Percentiles rank a stretch among this genome's conserved stretches.
These are phyloP conservation scores for Echeveria elegans DNA, from an alignment of 164 flowering plant species.

Conservation along the genomic window DNA sequence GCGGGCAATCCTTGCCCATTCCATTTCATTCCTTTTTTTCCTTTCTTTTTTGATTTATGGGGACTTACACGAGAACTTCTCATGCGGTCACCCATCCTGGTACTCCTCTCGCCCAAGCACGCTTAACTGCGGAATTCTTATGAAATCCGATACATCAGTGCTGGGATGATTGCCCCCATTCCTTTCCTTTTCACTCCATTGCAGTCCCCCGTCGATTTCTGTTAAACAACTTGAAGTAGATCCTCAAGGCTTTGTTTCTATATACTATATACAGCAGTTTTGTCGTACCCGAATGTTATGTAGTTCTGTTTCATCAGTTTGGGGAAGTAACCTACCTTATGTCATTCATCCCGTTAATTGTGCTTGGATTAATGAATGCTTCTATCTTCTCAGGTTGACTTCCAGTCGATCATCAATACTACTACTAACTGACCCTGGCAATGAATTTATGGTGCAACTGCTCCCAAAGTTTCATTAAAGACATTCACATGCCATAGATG, in stretches of 20 bases:
- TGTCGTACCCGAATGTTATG: background rate
- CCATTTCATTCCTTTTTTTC: too few species aligned
- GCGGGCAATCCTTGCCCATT: too few species aligned
- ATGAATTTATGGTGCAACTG: background rate
- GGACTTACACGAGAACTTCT: too few species aligned
- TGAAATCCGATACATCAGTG: too few species aligned
- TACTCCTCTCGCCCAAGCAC: too few species aligned
- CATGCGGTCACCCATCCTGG: too few species aligned
- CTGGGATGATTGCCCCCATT: too few species aligned
- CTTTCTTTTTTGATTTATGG: too few species aligned
- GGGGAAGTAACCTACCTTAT: too few species aligned
- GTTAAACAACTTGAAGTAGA: background rate
- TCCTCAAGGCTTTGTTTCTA: background rate
- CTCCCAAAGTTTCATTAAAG: background rate
- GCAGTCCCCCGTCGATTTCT: background rate
- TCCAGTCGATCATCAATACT: background rate
- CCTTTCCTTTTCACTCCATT: too few species aligned
- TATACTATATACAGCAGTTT: background rate
- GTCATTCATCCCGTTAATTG: background rate
- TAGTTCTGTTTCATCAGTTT: background rate
- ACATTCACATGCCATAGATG: too few species aligned
- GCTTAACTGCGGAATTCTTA: too few species aligned
- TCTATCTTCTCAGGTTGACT: background rate
- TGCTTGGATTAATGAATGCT: background rate
- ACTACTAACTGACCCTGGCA: background rate